These are phyloP conservation scores for Candida adriatica DNA, from an alignment of 805 yeast genomes.

Conservation along the genomic window DNA sequence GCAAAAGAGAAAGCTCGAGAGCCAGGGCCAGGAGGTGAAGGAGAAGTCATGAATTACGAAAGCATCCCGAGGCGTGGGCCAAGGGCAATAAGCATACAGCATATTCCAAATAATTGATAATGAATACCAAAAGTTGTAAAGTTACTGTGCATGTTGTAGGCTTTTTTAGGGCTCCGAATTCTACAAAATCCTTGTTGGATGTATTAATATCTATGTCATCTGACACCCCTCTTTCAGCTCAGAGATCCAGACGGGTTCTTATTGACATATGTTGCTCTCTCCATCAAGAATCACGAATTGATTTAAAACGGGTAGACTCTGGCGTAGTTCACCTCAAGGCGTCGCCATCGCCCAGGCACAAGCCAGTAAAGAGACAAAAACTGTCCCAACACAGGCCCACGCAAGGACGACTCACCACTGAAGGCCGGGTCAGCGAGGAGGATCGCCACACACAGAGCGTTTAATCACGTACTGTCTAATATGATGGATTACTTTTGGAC, in stretches of 20 bases:
- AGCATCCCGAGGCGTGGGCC: too few relatives aligned
- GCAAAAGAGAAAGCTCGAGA: conserved; percentile 20
- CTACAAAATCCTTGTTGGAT: neutral
- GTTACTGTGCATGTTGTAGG: too few relatives aligned
- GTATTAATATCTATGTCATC: conserved; percentile 20
- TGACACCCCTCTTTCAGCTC: conserved; percentile 27
- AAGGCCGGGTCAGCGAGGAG: neutral
- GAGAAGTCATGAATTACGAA: too few relatives aligned
- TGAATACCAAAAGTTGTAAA: too few relatives aligned
- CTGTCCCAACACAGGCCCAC: conserved; percentile 1
- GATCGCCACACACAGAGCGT: conserved; percentile 9
- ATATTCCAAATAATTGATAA: too few relatives aligned
- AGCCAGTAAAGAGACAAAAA: conserved; percentile 6
- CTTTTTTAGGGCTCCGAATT: too few relatives aligned
- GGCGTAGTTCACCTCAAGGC: conserved; percentile 1
- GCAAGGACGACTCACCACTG: conserved; percentile 7
- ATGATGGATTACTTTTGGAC: conserved; percentile 64
- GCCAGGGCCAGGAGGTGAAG: conserved; percentile 3
- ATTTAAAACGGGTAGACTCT: conserved; percentile 10
- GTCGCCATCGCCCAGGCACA: too few relatives aligned
- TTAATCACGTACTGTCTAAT: conserved; percentile 55
- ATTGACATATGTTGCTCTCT: conserved; percentile 13
- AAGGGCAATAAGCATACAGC: too few relatives aligned
- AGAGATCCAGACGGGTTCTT: conserved; percentile 23
- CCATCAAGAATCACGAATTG: conserved; percentile 19